A percentile compares a stretch with the other conserved stretches of the same genome.
phyloP scores from a whole-genome alignment of 306 rosid species.

The Cucumis melo region DNA sequence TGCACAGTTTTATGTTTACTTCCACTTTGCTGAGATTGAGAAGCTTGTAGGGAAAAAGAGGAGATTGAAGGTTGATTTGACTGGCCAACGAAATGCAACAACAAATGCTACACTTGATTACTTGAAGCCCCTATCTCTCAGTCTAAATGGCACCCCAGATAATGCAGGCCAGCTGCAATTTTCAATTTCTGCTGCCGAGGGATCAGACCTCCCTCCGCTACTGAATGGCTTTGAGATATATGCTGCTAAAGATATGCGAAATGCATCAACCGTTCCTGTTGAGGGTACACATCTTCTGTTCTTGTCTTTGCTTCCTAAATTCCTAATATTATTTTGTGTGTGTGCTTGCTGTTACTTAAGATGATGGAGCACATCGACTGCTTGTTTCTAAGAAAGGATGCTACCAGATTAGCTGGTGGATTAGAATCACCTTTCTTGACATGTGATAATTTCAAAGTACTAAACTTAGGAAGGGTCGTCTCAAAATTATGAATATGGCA shows the following conservation, averaged over 20 bases:
- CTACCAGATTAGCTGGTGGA: neutral
- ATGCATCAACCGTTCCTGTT: neutral
- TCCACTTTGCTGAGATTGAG: slow-evolving; percentile 18
- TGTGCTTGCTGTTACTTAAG: neutral
- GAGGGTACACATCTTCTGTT: slow-evolving; percentile 4
- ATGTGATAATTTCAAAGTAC: neutral
- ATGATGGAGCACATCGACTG: neutral
- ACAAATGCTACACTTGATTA: slow-evolving; percentile 12
- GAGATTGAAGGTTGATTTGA: slow-evolving; percentile 1
- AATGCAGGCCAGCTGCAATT: neutral
- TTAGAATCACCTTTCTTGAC: neutral
- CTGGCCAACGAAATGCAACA: neutral
- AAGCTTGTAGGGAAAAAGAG: slow-evolving; percentile 6
- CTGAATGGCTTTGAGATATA: slow-evolving; percentile 14
- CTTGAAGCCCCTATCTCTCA: slow-evolving; percentile 13
- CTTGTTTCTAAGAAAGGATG: neutral
- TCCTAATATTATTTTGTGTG: neutral
- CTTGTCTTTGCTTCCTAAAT: neutral
- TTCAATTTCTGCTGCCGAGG: slow-evolving; percentile 4
- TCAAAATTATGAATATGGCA: neutral
- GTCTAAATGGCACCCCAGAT: neutral
- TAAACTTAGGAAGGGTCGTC: neutral
- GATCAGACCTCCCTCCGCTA: slow-evolving; percentile 10
- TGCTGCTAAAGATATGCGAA: slow-evolving; percentile 5
- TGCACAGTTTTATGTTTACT: slow-evolving; percentile 4